A percentile compares a stretch with the other conserved stretches of the same genome.
Conservation (phyloP, 768 basidiomycete species). For the Tubosaeta sp. region DNA sequence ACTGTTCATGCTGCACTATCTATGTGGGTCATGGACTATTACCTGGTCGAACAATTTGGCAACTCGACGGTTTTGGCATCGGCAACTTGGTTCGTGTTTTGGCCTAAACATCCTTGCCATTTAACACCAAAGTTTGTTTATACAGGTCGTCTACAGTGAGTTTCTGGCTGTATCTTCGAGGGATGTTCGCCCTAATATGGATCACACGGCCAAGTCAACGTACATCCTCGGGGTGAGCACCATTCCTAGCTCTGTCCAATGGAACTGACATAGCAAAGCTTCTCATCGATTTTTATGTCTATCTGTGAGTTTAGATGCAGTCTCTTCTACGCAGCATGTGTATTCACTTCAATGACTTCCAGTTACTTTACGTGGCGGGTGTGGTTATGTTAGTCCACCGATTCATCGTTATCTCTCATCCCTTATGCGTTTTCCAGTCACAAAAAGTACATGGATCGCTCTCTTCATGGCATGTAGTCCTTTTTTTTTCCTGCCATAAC, state of each 20-base stretch:
- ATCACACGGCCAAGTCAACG: conserved; percentile 9
- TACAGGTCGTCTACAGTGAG: conserved; percentile 18
- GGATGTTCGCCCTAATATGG: background rate
- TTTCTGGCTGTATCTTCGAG: background rate
- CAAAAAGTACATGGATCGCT: conserved; percentile 11
- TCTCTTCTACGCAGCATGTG: background rate
- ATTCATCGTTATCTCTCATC: background rate
- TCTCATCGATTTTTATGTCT: conserved; percentile 26
- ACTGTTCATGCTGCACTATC: conserved; percentile 19
- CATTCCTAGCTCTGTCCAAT: background rate
- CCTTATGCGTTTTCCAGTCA: conserved; percentile 12
- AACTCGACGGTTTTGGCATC: conserved; percentile 7
- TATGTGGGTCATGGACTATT: conserved; percentile 24
- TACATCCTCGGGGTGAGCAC: conserved; percentile 23
- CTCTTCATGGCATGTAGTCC: conserved; percentile 15
- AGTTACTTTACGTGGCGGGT: conserved; percentile 30
- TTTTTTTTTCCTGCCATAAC: background rate
- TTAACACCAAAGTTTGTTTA: background rate
- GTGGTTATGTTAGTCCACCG: conserved; percentile 22
- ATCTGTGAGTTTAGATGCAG: conserved; percentile 11
- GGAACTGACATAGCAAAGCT: conserved; percentile 14
- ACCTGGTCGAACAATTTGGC: conserved; percentile 19
- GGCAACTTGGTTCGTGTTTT: conserved; percentile 19
- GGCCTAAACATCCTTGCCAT: background rate
- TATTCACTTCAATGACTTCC: background rate